A percentile compares a stretch with the other conserved stretches of the same genome.
Evolutionary conservation across 192 early-diverging fungal species (phyloP).

Genomic region (Mortierella claussenii): DNA sequence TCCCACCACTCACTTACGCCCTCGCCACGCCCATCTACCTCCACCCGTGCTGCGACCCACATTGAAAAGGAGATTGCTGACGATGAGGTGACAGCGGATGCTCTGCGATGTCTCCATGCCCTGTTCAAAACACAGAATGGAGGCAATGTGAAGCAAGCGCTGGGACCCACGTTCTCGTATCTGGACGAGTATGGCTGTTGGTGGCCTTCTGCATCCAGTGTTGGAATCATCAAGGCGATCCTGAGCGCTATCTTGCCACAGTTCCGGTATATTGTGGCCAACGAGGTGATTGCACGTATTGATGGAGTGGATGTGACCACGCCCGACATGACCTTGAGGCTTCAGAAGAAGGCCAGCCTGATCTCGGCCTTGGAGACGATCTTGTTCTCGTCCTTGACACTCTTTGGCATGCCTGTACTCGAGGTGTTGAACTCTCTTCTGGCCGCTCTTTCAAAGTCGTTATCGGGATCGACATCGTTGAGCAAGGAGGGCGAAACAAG

Average conservation of each 20-base stretch:
- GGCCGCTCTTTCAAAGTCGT: slow-evolving; percentile 42
- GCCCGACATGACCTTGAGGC: slow-evolving; percentile 12
- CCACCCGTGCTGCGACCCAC: slow-evolving; percentile 13
- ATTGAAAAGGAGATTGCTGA: slow-evolving; percentile 21
- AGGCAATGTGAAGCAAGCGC: slow-evolving; percentile 12
- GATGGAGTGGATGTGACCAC: slow-evolving; percentile 28
- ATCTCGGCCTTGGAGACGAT: slow-evolving; percentile 55
- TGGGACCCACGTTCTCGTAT: slow-evolving; percentile 40
- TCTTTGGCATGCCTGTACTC: slow-evolving; percentile 61
- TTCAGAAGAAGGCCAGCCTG: slow-evolving; percentile 56
- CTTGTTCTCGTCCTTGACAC: slow-evolving; percentile 51
- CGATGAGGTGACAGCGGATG: slow-evolving; percentile 33
- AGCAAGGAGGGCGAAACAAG: slow-evolving; percentile 47
- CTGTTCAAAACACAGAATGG: slow-evolving; percentile 41
- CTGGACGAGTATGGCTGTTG: slow-evolving; percentile 49
- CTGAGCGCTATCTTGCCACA: slow-evolving; percentile 46
- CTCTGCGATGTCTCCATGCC: slow-evolving; percentile 35
- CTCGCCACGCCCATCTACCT: slow-evolving; percentile 12
- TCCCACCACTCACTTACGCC: background rate
- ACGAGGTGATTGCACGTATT: slow-evolving; percentile 57
- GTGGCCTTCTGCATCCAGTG: slow-evolving; percentile 47
- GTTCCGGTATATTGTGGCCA: slow-evolving; percentile 59
- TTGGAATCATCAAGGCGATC: slow-evolving; percentile 40
- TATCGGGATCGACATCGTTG: slow-evolving; percentile 15
- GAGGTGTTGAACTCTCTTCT: slow-evolving; percentile 62